Evolutionary conservation across 1,284 basidiomycete genomes (phyloP).

Genomic region (Xanthoconium separans): DNA sequence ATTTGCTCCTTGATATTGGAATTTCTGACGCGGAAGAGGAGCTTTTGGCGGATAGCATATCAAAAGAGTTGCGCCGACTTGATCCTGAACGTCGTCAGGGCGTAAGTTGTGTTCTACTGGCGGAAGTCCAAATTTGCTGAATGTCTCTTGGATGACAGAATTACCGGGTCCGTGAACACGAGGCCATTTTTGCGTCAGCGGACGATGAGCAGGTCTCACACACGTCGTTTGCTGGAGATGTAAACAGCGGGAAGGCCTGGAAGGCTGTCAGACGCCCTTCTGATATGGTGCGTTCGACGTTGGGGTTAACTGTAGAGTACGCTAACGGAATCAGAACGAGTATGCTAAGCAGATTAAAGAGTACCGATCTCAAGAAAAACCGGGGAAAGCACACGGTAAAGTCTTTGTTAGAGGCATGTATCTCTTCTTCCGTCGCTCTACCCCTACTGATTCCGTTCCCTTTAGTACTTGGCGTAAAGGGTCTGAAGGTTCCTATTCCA

Average conservation of each 20-base stretch:
- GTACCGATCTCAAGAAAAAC: slow-evolving; percentile 72
- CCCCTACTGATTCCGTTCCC: slow-evolving; percentile 1
- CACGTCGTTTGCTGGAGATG: slow-evolving; percentile 70
- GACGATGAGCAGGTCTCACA: slow-evolving; percentile 69
- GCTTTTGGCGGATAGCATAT: slow-evolving; percentile 62
- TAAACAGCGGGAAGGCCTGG: slow-evolving; percentile 86
- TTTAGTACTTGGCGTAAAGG: slow-evolving; percentile 77
- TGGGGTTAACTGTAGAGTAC: not conserved
- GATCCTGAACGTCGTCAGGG: slow-evolving; percentile 46
- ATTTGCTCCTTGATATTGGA: slow-evolving; percentile 42
- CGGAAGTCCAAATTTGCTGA: not conserved
- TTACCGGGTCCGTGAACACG: slow-evolving; percentile 67
- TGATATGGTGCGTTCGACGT: slow-evolving; percentile 73
- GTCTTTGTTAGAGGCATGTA: slow-evolving; percentile 86
- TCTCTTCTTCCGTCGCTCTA: not conserved
- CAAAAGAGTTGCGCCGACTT: slow-evolving; percentile 62
- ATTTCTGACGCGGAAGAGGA: slow-evolving; percentile 47
- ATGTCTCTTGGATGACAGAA: slow-evolving; percentile 35
- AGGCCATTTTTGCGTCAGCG: slow-evolving; percentile 81
- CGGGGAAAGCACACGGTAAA: slow-evolving; percentile 83
- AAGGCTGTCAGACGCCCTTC: slow-evolving; percentile 83
- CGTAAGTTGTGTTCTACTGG: slow-evolving; percentile 38
- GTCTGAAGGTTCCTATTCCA: slow-evolving; percentile 74
- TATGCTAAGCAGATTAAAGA: slow-evolving; percentile 87
- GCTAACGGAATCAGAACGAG: slow-evolving; percentile 65